Percentiles rank a stretch among this genome's conserved stretches.
Evolutionary conservation across 2,329 filamentous ascomycete species (phyloP).

Genomic region (Pestalotiopsis sp.): DNA sequence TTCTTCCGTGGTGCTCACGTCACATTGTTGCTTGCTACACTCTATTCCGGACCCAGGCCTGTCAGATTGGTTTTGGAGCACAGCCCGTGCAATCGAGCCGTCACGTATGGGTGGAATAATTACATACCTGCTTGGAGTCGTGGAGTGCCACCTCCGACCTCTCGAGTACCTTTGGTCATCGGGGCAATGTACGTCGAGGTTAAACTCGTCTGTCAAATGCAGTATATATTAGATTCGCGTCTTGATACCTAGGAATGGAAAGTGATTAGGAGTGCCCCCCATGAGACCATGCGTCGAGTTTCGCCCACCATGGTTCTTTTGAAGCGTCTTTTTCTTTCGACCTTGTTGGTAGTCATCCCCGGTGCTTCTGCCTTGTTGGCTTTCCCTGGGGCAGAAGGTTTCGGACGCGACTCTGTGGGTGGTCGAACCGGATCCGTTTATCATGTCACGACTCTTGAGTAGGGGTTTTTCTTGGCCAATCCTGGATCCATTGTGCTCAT

Average conservation of each 20-base stretch:
- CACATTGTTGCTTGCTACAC: neutral
- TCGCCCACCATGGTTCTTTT: constrained; percentile 20
- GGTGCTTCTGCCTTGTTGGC: constrained; percentile 33
- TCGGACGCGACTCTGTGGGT: constrained; percentile 48
- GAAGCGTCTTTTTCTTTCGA: constrained; percentile 17
- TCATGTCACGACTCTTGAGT: constrained; percentile 49
- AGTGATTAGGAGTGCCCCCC: too few species aligned
- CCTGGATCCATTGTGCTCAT: neutral
- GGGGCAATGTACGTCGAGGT: neutral
- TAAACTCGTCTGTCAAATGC: neutral
- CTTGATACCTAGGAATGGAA: neutral
- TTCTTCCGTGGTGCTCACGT: neutral
- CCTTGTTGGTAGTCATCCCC: constrained; percentile 11
- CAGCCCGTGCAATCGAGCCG: neutral
- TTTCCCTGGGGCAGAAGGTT: constrained; percentile 54
- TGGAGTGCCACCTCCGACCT: neutral
- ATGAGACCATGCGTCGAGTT: neutral
- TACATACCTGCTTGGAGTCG: neutral
- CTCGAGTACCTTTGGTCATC: neutral
- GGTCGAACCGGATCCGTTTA: constrained; percentile 49
- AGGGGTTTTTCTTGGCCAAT: neutral
- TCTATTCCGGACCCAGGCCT: neutral
- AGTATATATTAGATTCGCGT: neutral
- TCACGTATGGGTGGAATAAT: neutral
- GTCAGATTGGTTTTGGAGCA: neutral